A percentile compares a stretch with the other conserved stretches of the same genome.
These are phyloP conservation scores for Elongisporangium senticosum DNA, from an alignment of 352 stramenopile genomes.

Conservation along the genomic window DNA sequence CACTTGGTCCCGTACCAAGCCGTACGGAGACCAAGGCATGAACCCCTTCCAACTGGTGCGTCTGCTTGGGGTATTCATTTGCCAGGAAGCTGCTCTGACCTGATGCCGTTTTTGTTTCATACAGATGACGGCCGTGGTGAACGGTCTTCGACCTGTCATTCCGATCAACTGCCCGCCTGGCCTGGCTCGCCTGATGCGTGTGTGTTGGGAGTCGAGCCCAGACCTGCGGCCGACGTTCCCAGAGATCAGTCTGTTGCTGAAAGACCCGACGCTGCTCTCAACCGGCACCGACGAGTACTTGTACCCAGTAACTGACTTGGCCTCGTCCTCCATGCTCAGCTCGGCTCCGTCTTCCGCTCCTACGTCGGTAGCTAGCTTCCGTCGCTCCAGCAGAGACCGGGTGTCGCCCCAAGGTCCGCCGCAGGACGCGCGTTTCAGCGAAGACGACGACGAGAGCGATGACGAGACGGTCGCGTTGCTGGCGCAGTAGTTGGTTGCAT, in stretches of 20 bases:
- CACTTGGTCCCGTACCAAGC: constrained; percentile 83
- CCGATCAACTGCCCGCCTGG: constrained; percentile 73
- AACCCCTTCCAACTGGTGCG: constrained; percentile 85
- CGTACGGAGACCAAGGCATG: constrained; percentile 87
- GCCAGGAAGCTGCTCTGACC: constrained; percentile 2
- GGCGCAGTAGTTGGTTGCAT: constrained; percentile 1
- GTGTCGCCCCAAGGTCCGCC: constrained; percentile 10
- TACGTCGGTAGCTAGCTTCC: constrained; percentile 19
- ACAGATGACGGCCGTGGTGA: constrained; percentile 85
- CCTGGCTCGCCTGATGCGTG: constrained; percentile 73
- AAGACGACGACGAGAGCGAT: constrained; percentile 15
- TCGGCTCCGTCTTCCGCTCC: constrained; percentile 30
- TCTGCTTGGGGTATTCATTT: constrained; percentile 1
- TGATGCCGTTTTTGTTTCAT: constrained; percentile 6
- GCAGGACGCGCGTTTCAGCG: constrained; percentile 16
- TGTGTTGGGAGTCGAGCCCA: constrained; percentile 76
- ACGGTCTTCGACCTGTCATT: constrained; percentile 78
- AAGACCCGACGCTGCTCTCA: constrained; percentile 67
- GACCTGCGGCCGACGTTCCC: constrained; percentile 68
- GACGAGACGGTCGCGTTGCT: constrained; percentile 10
- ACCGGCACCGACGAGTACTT: constrained; percentile 53
- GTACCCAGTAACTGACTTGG: constrained; percentile 19
- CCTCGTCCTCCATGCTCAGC: constrained; percentile 17
- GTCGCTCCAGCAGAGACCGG: constrained; percentile 31
- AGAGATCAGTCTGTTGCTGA: constrained; percentile 73